These are phyloP conservation scores for Abortiporus biennis DNA, from an alignment of 1,284 basidiomycete genomes.

Conservation along the genomic window DNA sequence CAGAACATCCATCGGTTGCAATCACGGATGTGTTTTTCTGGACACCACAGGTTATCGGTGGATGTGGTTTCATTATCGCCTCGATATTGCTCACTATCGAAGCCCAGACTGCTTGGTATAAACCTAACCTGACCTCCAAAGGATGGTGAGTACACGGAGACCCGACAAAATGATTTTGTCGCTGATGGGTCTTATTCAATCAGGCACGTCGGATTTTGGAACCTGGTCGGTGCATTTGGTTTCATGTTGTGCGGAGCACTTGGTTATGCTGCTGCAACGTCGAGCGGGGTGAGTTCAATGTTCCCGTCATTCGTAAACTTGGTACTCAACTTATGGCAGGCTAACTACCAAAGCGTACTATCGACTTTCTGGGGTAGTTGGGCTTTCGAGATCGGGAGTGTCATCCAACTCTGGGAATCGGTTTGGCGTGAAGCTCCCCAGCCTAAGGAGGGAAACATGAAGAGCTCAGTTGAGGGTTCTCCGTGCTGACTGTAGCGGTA, in stretches of 20 bases:
- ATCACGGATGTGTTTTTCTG: conserved; percentile 38
- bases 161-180: conserved; percentile 1
- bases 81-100: conserved; percentile 49
- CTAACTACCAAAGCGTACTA: conserved; percentile 43
- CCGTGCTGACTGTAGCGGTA: too few relatives aligned
- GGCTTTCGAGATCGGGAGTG: conserved; percentile 54
- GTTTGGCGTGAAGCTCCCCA: conserved; percentile 19
- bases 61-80: conserved; percentile 48
- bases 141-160: conserved; percentile 39
- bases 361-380: conserved; percentile 58
- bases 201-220: conserved; percentile 41
- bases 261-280: conserved; percentile 33
- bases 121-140: conserved; percentile 29
- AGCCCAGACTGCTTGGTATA: conserved; percentile 48
- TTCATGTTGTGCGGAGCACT: conserved; percentile 51
- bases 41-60: conserved; percentile 53
- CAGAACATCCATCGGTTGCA: conserved; percentile 18
- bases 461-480: too few relatives aligned
- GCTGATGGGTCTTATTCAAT: neutral
- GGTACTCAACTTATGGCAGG: too few relatives aligned
- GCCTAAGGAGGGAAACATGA: neutral
- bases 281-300: conserved; percentile 14
- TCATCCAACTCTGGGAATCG: conserved; percentile 44
- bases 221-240: conserved; percentile 48
- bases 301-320: neutral